phyloP scores from a whole-genome alignment of 805 yeast genomes.

The Schizosaccharomyces octosporus region DNA sequence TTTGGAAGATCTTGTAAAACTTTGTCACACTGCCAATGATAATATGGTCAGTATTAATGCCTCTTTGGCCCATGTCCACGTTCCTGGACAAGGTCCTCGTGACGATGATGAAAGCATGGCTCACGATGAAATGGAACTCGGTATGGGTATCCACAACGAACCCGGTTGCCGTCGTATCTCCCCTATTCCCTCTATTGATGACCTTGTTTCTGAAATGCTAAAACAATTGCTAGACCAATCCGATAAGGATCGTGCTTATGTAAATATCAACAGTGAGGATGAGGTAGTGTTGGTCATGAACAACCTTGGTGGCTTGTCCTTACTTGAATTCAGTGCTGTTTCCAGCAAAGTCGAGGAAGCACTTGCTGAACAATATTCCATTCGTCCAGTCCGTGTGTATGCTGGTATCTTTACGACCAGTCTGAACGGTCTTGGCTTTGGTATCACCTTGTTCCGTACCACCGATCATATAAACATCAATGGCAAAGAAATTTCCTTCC shows the following conservation, averaged over 20 bases:
- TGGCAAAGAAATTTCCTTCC: background rate
- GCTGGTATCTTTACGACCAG: constrained; percentile 73
- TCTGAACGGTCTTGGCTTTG: constrained; percentile 76
- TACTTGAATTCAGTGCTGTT: constrained; percentile 52
- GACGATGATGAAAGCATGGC: constrained; percentile 25
- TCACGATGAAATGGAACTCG: constrained; percentile 54
- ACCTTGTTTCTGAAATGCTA: constrained; percentile 32
- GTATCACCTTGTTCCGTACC: constrained; percentile 55
- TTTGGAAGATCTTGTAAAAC: constrained; percentile 27
- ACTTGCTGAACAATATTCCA: constrained; percentile 26
- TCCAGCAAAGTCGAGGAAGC: constrained; percentile 31
- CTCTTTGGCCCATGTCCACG: constrained; percentile 67
- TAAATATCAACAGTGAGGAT: constrained; percentile 35
- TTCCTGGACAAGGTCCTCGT: constrained; percentile 39
- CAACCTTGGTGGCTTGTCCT: constrained; percentile 76
- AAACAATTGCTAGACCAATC: constrained; percentile 32
- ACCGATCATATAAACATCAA: constrained; percentile 12
- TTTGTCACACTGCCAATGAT: constrained; percentile 36
- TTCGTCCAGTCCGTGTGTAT: constrained; percentile 41
- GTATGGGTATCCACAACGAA: constrained; percentile 91
- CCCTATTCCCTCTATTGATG: constrained; percentile 48
- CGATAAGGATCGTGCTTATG: constrained; percentile 64
- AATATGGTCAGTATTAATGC: constrained; percentile 72
- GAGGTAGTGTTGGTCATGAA: constrained; percentile 50
- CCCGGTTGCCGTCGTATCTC: constrained; percentile 48